A percentile compares a stretch with the other conserved stretches of the same genome.
These are phyloP conservation scores for Limonomyces culmigenus DNA, from an alignment of 1,284 basidiomycete species.

Conservation along the genomic window DNA sequence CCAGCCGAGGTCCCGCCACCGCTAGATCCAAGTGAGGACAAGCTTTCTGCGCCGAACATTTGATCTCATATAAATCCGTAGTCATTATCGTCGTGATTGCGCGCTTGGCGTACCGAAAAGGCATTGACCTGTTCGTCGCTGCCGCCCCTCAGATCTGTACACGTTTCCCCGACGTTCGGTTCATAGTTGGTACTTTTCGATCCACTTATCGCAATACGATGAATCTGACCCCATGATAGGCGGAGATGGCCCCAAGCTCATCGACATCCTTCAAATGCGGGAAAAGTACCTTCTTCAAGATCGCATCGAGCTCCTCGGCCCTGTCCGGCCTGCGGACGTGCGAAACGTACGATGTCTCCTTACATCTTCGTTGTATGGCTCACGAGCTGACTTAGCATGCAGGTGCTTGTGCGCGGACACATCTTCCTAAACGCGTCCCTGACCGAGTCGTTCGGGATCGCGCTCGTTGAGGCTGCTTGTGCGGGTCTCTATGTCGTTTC, in stretches of 20 bases:
- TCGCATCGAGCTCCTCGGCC: slow-evolving; percentile 77
- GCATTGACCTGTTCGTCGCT: slow-evolving; percentile 88
- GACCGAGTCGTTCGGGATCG: slow-evolving; percentile 95
- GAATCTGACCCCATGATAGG: slow-evolving; percentile 28
- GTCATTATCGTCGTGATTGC: slow-evolving; percentile 93
- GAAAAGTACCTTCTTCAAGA: slow-evolving; percentile 85
- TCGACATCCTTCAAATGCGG: slow-evolving; percentile 91
- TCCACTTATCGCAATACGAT: not conserved
- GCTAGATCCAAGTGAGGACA: slow-evolving; percentile 38
- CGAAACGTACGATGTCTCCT: slow-evolving; percentile 46
- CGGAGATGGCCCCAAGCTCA: slow-evolving; percentile 90
- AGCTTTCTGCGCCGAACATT: not conserved
- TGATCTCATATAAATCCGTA: slow-evolving; percentile 13
- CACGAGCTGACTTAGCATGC: slow-evolving; percentile 1
- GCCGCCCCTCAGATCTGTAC: slow-evolving; percentile 83
- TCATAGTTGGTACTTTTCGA: slow-evolving; percentile 58
- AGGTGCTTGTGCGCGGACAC: slow-evolving; percentile 73
- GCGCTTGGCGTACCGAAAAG: slow-evolving; percentile 92
- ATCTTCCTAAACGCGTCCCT: slow-evolving; percentile 94
- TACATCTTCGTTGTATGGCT: not conserved
- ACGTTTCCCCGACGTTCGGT: slow-evolving; percentile 70
- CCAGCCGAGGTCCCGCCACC: slow-evolving; percentile 34
- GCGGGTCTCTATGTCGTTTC: slow-evolving; percentile 90
- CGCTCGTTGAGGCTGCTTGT: slow-evolving; percentile 91
- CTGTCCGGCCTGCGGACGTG: slow-evolving; percentile 70